These are phyloP conservation scores for Gossypium thurberi DNA, from an alignment of 345 rosid species.

Conservation along the genomic window DNA sequence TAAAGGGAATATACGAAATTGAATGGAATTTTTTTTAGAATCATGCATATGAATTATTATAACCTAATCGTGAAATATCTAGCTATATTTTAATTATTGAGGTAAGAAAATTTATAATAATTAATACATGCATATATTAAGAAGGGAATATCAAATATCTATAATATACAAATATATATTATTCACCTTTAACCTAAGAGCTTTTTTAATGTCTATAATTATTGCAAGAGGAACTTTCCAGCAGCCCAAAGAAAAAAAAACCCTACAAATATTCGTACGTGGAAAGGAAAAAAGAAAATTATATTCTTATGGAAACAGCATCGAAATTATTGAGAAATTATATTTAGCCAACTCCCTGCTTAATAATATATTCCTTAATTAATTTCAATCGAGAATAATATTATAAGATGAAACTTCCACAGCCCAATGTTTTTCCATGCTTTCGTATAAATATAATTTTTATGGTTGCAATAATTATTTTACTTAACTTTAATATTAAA, in stretches of 20 bases:
- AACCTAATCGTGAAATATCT: neutral
- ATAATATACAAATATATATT: too few relatives aligned
- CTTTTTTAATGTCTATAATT: too few relatives aligned
- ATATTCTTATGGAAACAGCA: neutral
- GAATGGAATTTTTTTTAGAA: neutral
- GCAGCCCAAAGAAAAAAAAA: neutral
- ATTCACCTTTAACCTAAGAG: neutral
- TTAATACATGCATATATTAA: neutral
- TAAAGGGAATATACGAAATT: neutral
- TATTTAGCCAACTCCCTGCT: neutral
- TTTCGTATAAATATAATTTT: neutral
- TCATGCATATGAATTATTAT: neutral
- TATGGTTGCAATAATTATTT: too few relatives aligned
- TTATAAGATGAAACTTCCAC: neutral
- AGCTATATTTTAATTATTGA: neutral
- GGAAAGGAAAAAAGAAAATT: neutral
- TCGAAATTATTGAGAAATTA: conserved; percentile 2
- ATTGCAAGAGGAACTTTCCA: neutral
- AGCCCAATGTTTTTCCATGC: neutral
- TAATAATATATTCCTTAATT: neutral
- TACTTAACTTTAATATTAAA: too few relatives aligned
- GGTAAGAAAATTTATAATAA: neutral
- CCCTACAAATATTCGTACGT: neutral
- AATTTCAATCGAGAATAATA: neutral
- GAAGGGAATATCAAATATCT: neutral